A percentile compares a stretch with the other conserved stretches of the same genome.
phyloP scores from a whole-genome alignment of 371 early-diverging fungal genomes.

The Mortierella sp. region DNA sequence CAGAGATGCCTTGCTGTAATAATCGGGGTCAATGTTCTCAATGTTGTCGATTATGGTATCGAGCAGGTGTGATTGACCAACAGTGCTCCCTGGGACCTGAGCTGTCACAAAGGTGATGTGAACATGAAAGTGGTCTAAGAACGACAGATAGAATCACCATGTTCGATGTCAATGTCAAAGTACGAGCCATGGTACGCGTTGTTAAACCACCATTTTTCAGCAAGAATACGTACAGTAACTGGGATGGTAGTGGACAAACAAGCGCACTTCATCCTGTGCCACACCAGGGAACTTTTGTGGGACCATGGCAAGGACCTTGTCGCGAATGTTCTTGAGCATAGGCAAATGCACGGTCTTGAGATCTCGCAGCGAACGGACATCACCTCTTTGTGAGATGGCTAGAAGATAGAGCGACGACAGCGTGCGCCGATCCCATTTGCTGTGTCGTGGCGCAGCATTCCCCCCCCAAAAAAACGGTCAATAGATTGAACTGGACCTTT shows the following conservation, averaged over 20 bases:
- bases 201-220: no score
- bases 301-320: conserved; percentile 59
- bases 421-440: conserved; percentile 79
- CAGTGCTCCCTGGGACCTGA: conserved; percentile 69
- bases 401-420: conserved; percentile 74
- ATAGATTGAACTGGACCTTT: no score
- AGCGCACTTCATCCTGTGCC: conserved; percentile 63
- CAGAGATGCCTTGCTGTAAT: conserved; percentile 63
- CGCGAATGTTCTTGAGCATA: conserved; percentile 70
- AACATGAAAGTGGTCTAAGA: conserved; percentile 78
- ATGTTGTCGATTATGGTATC: conserved; percentile 80
- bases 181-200: no score
- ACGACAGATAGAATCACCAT: background rate
- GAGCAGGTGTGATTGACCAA: conserved; percentile 80
- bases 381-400: conserved; percentile 66
- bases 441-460: no score
- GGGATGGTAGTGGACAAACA: conserved; percentile 89
- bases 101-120: conserved; percentile 79
- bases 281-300: conserved; percentile 58
- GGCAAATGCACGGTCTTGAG: conserved; percentile 66
- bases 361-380: conserved; percentile 75
- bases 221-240: conserved; percentile 76
- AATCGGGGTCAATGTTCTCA: conserved; percentile 59
- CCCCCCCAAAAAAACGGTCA: no score
- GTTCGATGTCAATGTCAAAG: no score